These are phyloP conservation scores for Emergomyces pasteurianus DNA, from an alignment of 2,329 filamentous ascomycete species.

Conservation along the genomic window DNA sequence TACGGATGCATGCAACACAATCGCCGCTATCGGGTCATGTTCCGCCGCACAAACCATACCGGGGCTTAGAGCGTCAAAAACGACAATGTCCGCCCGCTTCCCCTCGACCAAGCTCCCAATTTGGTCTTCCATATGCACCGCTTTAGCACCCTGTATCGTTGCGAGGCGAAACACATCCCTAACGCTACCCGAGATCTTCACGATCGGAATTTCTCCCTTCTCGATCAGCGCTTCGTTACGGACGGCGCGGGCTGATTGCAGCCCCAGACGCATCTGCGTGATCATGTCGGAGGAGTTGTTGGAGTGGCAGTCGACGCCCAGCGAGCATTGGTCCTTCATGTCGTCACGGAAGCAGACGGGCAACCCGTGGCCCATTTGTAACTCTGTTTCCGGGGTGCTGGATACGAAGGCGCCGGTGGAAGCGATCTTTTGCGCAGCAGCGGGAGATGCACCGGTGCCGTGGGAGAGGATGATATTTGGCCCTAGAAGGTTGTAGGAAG, in stretches of 20 bases:
- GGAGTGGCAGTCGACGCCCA: constrained; percentile 24
- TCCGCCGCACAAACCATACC: constrained; percentile 18
- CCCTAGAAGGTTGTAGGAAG: constrained; percentile 12
- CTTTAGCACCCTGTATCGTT: constrained; percentile 21
- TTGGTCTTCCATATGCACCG: constrained; percentile 16
- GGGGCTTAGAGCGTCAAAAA: constrained; percentile 18
- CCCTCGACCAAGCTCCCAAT: constrained; percentile 19
- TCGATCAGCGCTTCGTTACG: constrained; percentile 10
- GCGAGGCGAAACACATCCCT: constrained; percentile 18
- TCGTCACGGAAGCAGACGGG: constrained; percentile 16
- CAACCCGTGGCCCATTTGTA: constrained; percentile 21
- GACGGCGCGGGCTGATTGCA: constrained; percentile 16
- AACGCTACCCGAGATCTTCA: constrained; percentile 11
- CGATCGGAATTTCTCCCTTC: constrained; percentile 3
- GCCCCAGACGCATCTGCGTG: constrained; percentile 16
- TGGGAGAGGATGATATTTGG: constrained; percentile 16
- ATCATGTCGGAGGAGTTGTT: constrained; percentile 19
- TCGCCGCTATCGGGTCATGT: constrained; percentile 18
- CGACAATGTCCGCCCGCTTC: constrained; percentile 20
- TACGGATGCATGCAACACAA: constrained; percentile 18
- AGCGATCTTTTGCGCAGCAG: constrained; percentile 13
- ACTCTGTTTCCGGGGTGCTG: constrained; percentile 20
- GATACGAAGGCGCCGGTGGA: constrained; percentile 14
- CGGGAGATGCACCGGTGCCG: constrained; percentile 10
- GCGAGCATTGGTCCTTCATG: constrained; percentile 11